Conservation (phyloP, 2,329 filamentous ascomycete species). For the Gyromitra esculenta region DNA sequence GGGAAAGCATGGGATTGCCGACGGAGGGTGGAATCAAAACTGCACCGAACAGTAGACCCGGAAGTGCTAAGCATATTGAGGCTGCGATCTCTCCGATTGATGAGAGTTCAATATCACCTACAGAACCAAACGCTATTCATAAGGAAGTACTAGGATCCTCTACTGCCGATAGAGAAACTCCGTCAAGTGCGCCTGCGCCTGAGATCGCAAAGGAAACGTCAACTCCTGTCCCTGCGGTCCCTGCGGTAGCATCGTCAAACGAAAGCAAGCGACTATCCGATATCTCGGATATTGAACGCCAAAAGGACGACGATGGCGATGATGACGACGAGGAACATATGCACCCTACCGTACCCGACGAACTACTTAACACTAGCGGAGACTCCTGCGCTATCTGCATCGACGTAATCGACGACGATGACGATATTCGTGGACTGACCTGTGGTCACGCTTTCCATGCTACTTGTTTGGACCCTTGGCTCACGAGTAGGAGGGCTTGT, state of each 20-base stretch:
- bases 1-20: constrained; percentile 83
- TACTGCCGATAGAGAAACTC: constrained; percentile 8
- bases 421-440: constrained; percentile 90
- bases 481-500: constrained; percentile 91
- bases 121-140: constrained; percentile 45
- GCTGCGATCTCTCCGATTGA: constrained; percentile 58
- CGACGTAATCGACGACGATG: constrained; percentile 91
- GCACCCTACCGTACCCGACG: constrained; percentile 80
- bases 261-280: constrained; percentile 53
- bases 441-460: constrained; percentile 99
- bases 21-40: constrained; percentile 81
- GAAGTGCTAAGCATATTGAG: constrained; percentile 75
- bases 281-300: constrained; percentile 46
- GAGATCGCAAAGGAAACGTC: constrained; percentile 28
- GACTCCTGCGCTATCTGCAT: constrained; percentile 98
- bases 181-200: constrained; percentile 28
- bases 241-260: constrained; percentile 19
- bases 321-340: constrained; percentile 83
- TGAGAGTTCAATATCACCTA: constrained; percentile 64
- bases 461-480: constrained; percentile 93
- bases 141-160: constrained; percentile 57
- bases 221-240: not conserved
- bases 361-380: constrained; percentile 81
- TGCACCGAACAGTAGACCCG: constrained; percentile 75
- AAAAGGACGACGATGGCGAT: constrained; percentile 59